A percentile compares a stretch with the other conserved stretches of the same genome.
Conservation (phyloP, 2,329 filamentous ascomycete species). For the Colletotrichum eremochloae region DNA sequence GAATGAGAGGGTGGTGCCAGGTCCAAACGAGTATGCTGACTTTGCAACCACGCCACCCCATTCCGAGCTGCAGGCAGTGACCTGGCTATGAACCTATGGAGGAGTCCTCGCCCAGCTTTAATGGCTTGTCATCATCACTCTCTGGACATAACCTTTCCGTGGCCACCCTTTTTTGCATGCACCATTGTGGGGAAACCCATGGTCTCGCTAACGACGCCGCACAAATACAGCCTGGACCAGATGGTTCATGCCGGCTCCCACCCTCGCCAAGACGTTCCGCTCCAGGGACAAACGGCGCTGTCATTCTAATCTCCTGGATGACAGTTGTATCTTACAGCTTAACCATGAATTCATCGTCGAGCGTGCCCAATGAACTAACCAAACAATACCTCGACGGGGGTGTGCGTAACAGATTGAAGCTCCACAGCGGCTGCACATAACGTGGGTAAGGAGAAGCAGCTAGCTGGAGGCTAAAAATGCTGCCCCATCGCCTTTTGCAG, state of each 20-base stretch:
- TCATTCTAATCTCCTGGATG: slow-evolving; percentile 39
- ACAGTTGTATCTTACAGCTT: slow-evolving; percentile 55
- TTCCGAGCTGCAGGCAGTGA: slow-evolving; percentile 21
- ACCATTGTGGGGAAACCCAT: slow-evolving; percentile 11
- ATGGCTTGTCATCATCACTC: not conserved
- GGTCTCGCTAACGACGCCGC: not conserved
- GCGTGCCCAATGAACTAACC: not conserved
- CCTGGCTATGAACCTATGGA: not conserved
- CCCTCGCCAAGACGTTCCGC: slow-evolving; percentile 13
- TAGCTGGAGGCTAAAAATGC: slow-evolving; percentile 28
- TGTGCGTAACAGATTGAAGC: not conserved
- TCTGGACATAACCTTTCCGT: not conserved
- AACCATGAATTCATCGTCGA: slow-evolving; percentile 49
- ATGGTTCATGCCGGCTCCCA: slow-evolving; percentile 22
- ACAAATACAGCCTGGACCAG: not conserved
- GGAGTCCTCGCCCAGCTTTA: not conserved
- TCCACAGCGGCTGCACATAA: slow-evolving; percentile 57
- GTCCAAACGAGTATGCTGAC: slow-evolving; percentile 6
- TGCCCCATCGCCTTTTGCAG: slow-evolving; percentile 11
- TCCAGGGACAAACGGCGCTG: slow-evolving; percentile 11
- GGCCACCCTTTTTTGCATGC: not conserved
- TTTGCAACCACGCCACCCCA: slow-evolving; percentile 29
- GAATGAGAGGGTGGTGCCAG: slow-evolving; percentile 13
- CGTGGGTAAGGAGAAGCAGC: slow-evolving; percentile 16
- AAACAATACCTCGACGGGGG: not conserved